A percentile compares a stretch with the other conserved stretches of the same genome.
Evolutionary conservation across 495 filamentous ascomycete genomes (phyloP).

Genomic region (Niebla homalea): DNA sequence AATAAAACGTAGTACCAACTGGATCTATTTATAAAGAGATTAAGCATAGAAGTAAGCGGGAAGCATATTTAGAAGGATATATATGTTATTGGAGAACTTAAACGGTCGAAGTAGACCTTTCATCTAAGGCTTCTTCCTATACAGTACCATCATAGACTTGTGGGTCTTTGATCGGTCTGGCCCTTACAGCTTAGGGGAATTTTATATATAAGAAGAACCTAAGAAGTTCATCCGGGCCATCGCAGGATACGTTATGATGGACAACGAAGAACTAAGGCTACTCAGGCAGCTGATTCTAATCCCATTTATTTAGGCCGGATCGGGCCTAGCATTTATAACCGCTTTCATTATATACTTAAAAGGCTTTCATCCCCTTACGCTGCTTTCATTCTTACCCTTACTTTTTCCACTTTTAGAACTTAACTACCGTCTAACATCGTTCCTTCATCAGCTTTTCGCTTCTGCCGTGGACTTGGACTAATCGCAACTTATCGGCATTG

Average conservation of each 20-base stretch:
- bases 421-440: too few relatives aligned
- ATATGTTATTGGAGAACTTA: constrained; percentile 8
- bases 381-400: too few relatives aligned
- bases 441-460: too few relatives aligned
- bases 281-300: too few relatives aligned
- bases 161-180: constrained; percentile 36
- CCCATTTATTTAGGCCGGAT: too few relatives aligned
- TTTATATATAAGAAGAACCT: constrained; percentile 28
- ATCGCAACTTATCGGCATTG: too few relatives aligned
- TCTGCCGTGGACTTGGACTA: too few relatives aligned
- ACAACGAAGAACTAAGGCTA: constrained; percentile 13
- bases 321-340: too few relatives aligned
- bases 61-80: constrained; percentile 12
- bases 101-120: constrained; percentile 11
- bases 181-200: constrained; percentile 25
- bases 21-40: constrained; percentile 11
- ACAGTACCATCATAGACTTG: constrained; percentile 21
- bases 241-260: constrained; percentile 18
- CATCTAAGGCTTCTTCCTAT: constrained; percentile 27
- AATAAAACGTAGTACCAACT: constrained; percentile 3
- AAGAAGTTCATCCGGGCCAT: constrained; percentile 22
- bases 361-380: too few relatives aligned
- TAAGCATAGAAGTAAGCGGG: background rate
- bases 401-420: too few relatives aligned
- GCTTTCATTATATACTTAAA: too few relatives aligned